Evolutionary conservation across 352 stramenopile species (phyloP).

Genomic region (Phytophthora syringae): DNA sequence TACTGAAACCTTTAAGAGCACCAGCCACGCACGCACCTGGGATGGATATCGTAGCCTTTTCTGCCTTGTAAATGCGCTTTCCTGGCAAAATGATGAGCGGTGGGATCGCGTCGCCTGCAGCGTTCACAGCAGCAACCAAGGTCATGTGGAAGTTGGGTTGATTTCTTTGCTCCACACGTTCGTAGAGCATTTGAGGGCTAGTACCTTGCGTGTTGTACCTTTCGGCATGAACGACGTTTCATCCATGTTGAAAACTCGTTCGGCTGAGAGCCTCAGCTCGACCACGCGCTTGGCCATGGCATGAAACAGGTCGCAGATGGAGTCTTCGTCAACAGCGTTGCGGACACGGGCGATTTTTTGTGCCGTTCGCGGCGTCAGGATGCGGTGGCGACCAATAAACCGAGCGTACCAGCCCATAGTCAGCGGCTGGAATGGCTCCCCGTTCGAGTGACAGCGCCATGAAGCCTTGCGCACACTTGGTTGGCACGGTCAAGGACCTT

Average conservation of each 20-base stretch:
- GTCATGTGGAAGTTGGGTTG: too few relatives aligned
- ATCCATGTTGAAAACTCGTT: slow-evolving; percentile 19
- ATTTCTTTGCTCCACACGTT: too few relatives aligned
- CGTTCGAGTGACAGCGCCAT: not conserved
- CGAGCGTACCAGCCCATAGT: slow-evolving; percentile 19
- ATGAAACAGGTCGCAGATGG: slow-evolving; percentile 1
- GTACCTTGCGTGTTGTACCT: too few relatives aligned
- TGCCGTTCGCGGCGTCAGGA: not conserved
- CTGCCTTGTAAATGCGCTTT: not conserved
- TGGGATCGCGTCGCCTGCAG: not conserved
- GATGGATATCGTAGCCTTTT: slow-evolving; percentile 2
- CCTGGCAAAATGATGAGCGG: slow-evolving; percentile 22
- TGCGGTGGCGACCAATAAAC: slow-evolving; percentile 9
- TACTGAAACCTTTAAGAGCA: slow-evolving; percentile 21
- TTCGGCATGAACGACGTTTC: too few relatives aligned
- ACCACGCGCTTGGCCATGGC: slow-evolving; percentile 9
- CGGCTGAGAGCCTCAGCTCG: not conserved
- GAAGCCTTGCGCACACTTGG: not conserved
- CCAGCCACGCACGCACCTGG: not conserved
- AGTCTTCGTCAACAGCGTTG: too few relatives aligned
- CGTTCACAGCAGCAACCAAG: too few relatives aligned
- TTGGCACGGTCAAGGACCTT: not conserved
- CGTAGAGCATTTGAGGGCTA: too few relatives aligned
- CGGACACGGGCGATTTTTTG: too few relatives aligned
- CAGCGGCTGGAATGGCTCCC: not conserved